These are phyloP conservation scores for Saccharomyces hybrid DNA, from an alignment of 1,139 yeast species.

Conservation along the genomic window DNA sequence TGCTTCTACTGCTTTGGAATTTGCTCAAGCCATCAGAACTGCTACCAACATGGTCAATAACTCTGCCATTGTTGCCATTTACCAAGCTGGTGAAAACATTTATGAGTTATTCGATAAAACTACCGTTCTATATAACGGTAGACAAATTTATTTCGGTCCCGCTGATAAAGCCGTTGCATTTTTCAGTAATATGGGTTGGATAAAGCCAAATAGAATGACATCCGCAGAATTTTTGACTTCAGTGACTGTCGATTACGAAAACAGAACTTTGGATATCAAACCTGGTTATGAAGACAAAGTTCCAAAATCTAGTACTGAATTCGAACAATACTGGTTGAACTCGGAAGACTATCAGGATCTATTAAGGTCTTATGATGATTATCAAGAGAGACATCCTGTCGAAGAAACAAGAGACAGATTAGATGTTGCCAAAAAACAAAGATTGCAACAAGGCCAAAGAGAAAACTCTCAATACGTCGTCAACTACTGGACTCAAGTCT, in stretches of 20 bases:
- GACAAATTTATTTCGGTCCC: constrained; percentile 55
- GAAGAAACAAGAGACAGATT: constrained; percentile 39
- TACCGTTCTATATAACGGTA: constrained; percentile 51
- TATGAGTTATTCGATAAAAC: constrained; percentile 59
- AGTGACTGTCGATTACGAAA: constrained; percentile 39
- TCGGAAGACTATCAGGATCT: constrained; percentile 44
- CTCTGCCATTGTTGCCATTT: constrained; percentile 54
- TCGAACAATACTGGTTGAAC: constrained; percentile 47
- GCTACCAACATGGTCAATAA: constrained; percentile 50
- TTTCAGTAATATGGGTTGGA: constrained; percentile 55
- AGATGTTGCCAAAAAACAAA: constrained; percentile 37
- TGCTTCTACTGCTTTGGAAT: constrained; percentile 67
- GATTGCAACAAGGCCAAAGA: constrained; percentile 41
- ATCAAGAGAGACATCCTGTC: constrained; percentile 34
- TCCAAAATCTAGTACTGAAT: constrained; percentile 52
- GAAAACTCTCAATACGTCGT: constrained; percentile 41
- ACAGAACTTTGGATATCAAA: constrained; percentile 34
- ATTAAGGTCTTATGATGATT: constrained; percentile 37
- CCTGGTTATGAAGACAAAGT: constrained; percentile 52
- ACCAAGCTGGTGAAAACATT: constrained; percentile 64
- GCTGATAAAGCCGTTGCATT: constrained; percentile 45
- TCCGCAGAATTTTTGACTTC: constrained; percentile 63
- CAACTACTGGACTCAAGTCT: constrained; percentile 41
- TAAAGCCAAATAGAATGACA: constrained; percentile 54
- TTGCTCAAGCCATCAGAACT: constrained; percentile 53